Evolutionary conservation across 2,329 filamentous ascomycete species (phyloP), one percentile per base, ranked within the genome.

Genomic region (Fusarium mundagurra): DNA sequence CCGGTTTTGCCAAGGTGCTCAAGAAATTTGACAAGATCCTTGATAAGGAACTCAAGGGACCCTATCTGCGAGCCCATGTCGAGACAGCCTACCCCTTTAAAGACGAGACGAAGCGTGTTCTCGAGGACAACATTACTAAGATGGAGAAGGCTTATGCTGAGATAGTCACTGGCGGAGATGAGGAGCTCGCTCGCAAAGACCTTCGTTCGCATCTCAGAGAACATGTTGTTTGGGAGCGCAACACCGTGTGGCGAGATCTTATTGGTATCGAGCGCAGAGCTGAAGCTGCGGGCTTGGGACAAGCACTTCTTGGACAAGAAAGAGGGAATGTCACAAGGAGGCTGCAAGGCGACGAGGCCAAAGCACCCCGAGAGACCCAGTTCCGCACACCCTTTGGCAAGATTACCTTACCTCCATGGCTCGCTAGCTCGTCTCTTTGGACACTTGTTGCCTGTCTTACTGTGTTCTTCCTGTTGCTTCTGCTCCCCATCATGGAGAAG

Each of bases 21-120:
- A 99, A 99, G 85, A 99, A 99, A 83, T 99, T 96, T 80, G 96
- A 99, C 87, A 99, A 99, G 86, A 98, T 93, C 65, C 85, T 98
- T 66, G 93, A 98, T 82, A 92, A 92, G 74, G 92, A 92, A 77
- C 86, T 98, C 63, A 95, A 96, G 75, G 86, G 89, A 20, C 86
- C 88, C 51, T 99, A 98, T 81, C 91, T 98, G 82, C 88, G 90
- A 64, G 85, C 90, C 38, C 87, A 89, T 41, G 94, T 99, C 61
- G 90, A 93, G 66, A 87, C 91, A 2, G 93, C 95, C 2, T 94
- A 96, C 77, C 93, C 95, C 2, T 99, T 99, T 84, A 89, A 89
- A 55, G 87, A 91, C 17, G 87, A 90, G 50, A 96, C 94, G 1
- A 91, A 94, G 83, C 86, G 90, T 60, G 85, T 86, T 24, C 83